These are phyloP conservation scores for Cercospora sp. DNA, from an alignment of 2,329 filamentous ascomycete species.

Conservation along the genomic window DNA sequence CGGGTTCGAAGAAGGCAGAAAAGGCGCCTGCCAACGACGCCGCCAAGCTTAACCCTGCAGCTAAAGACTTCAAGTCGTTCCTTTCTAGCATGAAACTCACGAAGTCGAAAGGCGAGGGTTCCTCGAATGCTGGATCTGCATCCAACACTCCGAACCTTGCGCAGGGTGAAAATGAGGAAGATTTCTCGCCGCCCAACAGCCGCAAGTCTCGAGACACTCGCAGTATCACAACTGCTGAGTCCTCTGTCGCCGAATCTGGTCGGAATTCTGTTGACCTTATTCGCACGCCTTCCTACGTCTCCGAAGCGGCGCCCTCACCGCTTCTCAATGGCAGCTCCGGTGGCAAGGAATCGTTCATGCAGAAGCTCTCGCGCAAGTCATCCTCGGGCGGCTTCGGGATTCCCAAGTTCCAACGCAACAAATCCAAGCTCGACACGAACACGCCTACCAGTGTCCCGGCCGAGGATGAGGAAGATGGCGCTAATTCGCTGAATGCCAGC, in stretches of 20 bases:
- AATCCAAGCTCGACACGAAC: slow-evolving; percentile 37
- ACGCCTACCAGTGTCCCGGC: slow-evolving; percentile 29
- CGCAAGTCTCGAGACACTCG: slow-evolving; percentile 47
- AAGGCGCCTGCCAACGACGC: slow-evolving; percentile 41
- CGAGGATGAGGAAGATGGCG: slow-evolving; percentile 44
- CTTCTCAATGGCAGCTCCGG: slow-evolving; percentile 34
- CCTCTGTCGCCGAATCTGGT: slow-evolving; percentile 35
- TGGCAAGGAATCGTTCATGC: slow-evolving; percentile 52
- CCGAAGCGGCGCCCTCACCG: slow-evolving; percentile 44
- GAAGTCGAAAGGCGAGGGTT: slow-evolving; percentile 36
- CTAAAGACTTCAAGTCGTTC: slow-evolving; percentile 79
- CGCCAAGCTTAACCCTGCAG: slow-evolving; percentile 77
- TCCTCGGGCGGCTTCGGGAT: slow-evolving; percentile 49
- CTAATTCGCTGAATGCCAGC: slow-evolving; percentile 32
- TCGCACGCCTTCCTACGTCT: slow-evolving; percentile 39
- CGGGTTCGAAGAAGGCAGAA: slow-evolving; percentile 27
- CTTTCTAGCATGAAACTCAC: slow-evolving; percentile 51
- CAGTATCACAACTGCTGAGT: slow-evolving; percentile 40
- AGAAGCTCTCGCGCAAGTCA: slow-evolving; percentile 52
- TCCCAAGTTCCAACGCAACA: slow-evolving; percentile 42
- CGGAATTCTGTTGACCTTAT: slow-evolving; percentile 35
- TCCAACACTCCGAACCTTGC: slow-evolving; percentile 24
- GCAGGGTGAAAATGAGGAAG: slow-evolving; percentile 37
- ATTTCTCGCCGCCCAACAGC: slow-evolving; percentile 38
- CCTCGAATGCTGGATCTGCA: slow-evolving; percentile 24